Evolutionary conservation across 2,329 filamentous ascomycete genomes (phyloP), one percentile per base, ranked within the genome.

Genomic region (Allantophomopsis lycopodina): DNA sequence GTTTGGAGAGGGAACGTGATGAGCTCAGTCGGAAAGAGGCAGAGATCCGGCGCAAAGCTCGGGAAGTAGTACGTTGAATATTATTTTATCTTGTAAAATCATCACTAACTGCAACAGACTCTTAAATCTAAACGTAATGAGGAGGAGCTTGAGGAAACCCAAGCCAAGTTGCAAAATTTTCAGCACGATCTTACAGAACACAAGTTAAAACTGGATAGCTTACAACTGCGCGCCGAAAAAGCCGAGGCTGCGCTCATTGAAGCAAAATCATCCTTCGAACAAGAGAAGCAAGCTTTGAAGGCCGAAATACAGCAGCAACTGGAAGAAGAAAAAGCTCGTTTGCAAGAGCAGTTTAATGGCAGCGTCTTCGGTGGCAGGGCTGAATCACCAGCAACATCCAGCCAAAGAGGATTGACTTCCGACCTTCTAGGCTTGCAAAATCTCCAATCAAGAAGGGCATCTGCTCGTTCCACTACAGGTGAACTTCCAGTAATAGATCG

Each of bases 1-100:
- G 67, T 37, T 66, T 96, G 8, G 91, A 98, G 57, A 91, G 83
- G 55, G 93, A 98, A 58, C 76, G 85, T 41, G 88, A 96, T 53
- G 91, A 98, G 52, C 75, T 84, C 7, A 69, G 77, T 37, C 79
- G 79, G 48, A 78, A 85, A 42, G 91, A 98, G 61, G 80, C 76
- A 5, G 91, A 96, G 32, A 75, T 94, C 60, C 73, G 91, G 48
- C 85, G 82, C 56, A 96, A 93, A 61, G 83, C 87, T 40, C 75
- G 91, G 45, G 91, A 98, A 60, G 69, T 81, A 52, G 83, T 87
- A 69, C 61, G 77, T 63, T 33, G 28, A 12, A 17, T 14, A 8
- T 31, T 34, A 12, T 12, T 3, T n/a, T 13, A 3, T 38, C 15
- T 16, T n/a, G 11, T 32, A 20, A 12, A 20, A 16, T 41, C 18